phyloP scores from a whole-genome alignment of 371 early-diverging fungal genomes.

The Cokeromyces recurvatus region DNA sequence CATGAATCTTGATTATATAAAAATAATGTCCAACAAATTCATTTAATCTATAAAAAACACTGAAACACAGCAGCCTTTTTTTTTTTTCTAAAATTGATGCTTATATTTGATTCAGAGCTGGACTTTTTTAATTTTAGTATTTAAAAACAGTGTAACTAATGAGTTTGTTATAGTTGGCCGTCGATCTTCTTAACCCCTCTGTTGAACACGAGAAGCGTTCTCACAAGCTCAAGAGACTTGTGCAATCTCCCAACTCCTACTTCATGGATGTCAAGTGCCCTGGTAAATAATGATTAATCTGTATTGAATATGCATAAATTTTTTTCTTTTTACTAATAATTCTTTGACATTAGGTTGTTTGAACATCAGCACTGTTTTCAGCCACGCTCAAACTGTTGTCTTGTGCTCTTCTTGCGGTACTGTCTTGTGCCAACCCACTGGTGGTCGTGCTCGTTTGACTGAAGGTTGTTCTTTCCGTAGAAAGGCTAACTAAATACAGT shows the following conservation, averaged over 20 bases:
- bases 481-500: slow-evolving; percentile 42
- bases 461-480: slow-evolving; percentile 70
- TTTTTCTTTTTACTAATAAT: background rate
- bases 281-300: no score
- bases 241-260: slow-evolving; percentile 99
- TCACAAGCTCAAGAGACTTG: slow-evolving; percentile 99
- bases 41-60: no score
- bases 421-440: slow-evolving; percentile 98
- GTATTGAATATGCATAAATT: no score
- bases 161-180: slow-evolving; percentile 97
- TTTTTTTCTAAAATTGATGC: no score
- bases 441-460: slow-evolving; percentile 97
- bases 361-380: slow-evolving; percentile 96
- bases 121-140: no score
- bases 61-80: no score
- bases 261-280: slow-evolving; percentile 99
- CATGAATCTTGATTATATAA: no score
- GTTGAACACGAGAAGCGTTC: slow-evolving; percentile 88
- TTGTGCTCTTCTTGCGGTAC: slow-evolving; percentile 93
- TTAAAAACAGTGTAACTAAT: no score
- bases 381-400: slow-evolving; percentile 98
- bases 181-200: slow-evolving; percentile 98
- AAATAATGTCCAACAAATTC: no score
- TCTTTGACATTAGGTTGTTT: slow-evolving; percentile 91
- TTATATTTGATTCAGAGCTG: no score